A percentile compares a stretch with the other conserved stretches of the same genome.
phyloP scores from a whole-genome alignment of 306 rosid genomes.

The Acacia acuminata region DNA sequence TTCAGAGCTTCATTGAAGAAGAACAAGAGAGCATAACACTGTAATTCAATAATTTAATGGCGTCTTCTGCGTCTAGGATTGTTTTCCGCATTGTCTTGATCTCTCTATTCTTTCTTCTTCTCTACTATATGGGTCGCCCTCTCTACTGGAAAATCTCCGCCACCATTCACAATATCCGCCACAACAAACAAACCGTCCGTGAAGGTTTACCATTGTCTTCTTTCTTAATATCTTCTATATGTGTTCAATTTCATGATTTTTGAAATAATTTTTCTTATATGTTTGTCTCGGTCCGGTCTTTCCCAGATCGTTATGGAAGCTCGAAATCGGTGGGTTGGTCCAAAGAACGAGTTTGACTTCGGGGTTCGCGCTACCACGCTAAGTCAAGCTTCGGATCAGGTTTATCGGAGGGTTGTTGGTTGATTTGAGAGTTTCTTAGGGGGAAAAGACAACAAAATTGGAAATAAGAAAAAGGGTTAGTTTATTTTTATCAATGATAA shows the following conservation, averaged over 20 bases:
- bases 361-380: slow-evolving; percentile 14
- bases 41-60: slow-evolving; percentile 36
- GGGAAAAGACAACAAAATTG: background rate
- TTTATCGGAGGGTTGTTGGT: background rate
- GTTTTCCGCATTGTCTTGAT: slow-evolving; percentile 50
- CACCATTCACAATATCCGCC: slow-evolving; percentile 61
- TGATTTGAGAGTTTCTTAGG: background rate
- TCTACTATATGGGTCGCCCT: slow-evolving; percentile 75
- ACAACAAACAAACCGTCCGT: slow-evolving; percentile 67
- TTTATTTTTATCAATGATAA: slow-evolving; percentile 1
- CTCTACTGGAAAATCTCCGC: slow-evolving; percentile 77
- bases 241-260: background rate
- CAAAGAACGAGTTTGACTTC: slow-evolving; percentile 35
- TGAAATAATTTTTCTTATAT: background rate
- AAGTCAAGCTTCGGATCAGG: slow-evolving; percentile 25
- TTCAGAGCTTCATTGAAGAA: background rate
- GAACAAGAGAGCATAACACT: too few relatives aligned
- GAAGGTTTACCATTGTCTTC: slow-evolving; percentile 40
- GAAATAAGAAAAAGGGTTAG: background rate
- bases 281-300: slow-evolving; percentile 39
- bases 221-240: background rate
- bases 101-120: slow-evolving; percentile 39
- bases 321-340: slow-evolving; percentile 69
- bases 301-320: slow-evolving; percentile 71
- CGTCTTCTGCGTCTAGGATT: slow-evolving; percentile 46